phyloP scores from a whole-genome alignment of 352 stramenopile genomes.

The Phytophthora europaea region DNA sequence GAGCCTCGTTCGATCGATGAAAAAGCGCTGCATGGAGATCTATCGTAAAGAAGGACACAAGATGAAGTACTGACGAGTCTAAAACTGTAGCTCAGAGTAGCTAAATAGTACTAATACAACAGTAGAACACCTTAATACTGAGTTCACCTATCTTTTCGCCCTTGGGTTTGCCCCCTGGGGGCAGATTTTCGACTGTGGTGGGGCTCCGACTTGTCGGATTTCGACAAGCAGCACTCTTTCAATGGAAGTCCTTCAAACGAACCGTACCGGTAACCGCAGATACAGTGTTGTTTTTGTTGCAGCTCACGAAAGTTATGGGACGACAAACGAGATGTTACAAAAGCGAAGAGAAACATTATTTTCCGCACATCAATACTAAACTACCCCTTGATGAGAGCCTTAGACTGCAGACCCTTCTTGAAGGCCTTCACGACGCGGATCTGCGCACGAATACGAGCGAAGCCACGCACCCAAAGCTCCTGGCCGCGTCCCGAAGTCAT shows the following conservation, averaged over 20 bases:
- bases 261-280: background rate
- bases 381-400: conserved; percentile 49
- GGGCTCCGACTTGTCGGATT: too few relatives aligned
- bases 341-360: conserved; percentile 4
- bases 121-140: too few relatives aligned
- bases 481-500: conserved; percentile 49
- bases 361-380: conserved; percentile 21
- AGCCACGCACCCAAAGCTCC: conserved; percentile 65
- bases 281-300: background rate
- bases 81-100: too few relatives aligned
- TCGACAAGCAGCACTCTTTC: too few relatives aligned
- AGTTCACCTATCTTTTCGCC: too few relatives aligned
- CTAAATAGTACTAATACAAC: too few relatives aligned
- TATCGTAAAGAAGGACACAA: too few relatives aligned
- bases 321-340: background rate
- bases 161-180: too few relatives aligned
- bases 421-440: conserved; percentile 78
- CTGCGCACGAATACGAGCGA: conserved; percentile 65
- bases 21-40: too few relatives aligned
- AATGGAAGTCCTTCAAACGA: background rate
- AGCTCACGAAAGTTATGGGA: background rate
- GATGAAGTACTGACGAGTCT: too few relatives aligned
- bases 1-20: too few relatives aligned
- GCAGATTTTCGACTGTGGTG: too few relatives aligned
- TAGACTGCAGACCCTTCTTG: conserved; percentile 59